Base-by-base conservation (phyloP, 2,329 filamentous ascomycete genomes). In the Mycocentrospora acerina region DNA sequence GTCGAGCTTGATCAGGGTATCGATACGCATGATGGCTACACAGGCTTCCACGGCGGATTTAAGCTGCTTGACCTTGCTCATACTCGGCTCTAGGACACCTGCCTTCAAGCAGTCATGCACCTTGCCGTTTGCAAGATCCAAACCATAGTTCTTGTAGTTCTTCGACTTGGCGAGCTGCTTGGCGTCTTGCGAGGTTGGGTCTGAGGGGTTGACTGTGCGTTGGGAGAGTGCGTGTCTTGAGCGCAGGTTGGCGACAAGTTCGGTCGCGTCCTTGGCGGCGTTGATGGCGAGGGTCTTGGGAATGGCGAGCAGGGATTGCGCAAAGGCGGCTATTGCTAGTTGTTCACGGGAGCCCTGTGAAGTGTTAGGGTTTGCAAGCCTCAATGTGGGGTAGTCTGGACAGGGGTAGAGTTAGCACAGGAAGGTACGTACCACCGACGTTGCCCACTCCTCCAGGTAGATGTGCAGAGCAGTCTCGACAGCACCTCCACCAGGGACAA, bases 401-500 rank as follows among this genome's bases (percentile, higher is more conserved):
- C 19, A 22, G 19, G 19, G 19, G 19, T 14, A 9, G 9, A 22
- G 27, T 26, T 14, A 10, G 22, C 10, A 24, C 8, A 18, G 16
- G 25, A 29, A 25, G 29, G 15, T 25, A 75, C 77, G 59, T 74
- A 81, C 90, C 47, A 98, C 91, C 25, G 93, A 97, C 58, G 93
- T 91, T 36, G 93, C 93, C 71, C 95, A 98, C 72, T 98, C 93
- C 75, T 98, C 93, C 24, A 98, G 81, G 74, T 97, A 98, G 67
- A 98, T 98, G 75, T 97, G 93, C 52, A 98, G 81, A 32, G 93
- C 93, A n/a, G 93, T 97, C 77, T 98, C 93, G 15, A 96, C 91
- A 29, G 93, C 93, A 64, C 91, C 93, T 53, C 93, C 93, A 53
- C 93, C 93, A 12, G 93, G 93, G 26, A 98, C 93, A 53, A 98